phyloP scores from a whole-genome alignment of 257 asterid genomes.

The Knoxia roxburghii region DNA sequence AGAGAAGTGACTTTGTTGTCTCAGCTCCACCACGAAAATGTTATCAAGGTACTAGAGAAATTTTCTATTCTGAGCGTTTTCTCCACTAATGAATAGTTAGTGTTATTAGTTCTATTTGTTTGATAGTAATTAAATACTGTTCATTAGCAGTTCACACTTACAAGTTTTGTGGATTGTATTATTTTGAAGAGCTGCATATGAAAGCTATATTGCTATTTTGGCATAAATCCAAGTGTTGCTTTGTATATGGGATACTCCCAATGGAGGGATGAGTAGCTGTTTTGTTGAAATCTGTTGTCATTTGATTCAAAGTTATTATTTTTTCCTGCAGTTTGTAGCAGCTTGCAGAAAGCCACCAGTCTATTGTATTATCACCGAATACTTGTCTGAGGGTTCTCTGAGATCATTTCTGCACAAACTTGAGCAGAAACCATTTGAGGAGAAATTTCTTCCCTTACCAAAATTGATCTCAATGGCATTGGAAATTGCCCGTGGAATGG shows the following conservation, averaged over 20 bases:
- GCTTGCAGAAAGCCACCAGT: constrained; percentile 35
- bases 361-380: constrained; percentile 35
- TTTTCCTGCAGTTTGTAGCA: constrained; percentile 35
- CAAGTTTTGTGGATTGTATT: not conserved
- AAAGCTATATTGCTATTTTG: not conserved
- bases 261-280: not conserved
- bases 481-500: constrained; percentile 40
- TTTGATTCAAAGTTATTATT: constrained; percentile 1
- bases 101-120: not conserved
- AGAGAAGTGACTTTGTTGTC: constrained; percentile 36
- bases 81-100: not conserved
- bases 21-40: constrained; percentile 37
- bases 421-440: constrained; percentile 26
- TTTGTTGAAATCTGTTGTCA: not conserved
- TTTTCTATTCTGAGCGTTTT: not conserved
- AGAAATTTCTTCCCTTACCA: constrained; percentile 23
- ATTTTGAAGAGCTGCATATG: not conserved
- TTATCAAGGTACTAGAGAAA: constrained; percentile 25
- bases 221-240: not conserved
- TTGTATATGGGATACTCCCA: not conserved
- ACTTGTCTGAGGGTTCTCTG: constrained; percentile 39
- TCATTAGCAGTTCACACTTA: not conserved
- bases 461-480: constrained; percentile 29
- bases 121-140: not conserved
- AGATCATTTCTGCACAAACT: constrained; percentile 39